Evolutionary conservation across 2,329 filamentous ascomycete species (phyloP).

Genomic region (Pseudogymnoascus sp.): DNA sequence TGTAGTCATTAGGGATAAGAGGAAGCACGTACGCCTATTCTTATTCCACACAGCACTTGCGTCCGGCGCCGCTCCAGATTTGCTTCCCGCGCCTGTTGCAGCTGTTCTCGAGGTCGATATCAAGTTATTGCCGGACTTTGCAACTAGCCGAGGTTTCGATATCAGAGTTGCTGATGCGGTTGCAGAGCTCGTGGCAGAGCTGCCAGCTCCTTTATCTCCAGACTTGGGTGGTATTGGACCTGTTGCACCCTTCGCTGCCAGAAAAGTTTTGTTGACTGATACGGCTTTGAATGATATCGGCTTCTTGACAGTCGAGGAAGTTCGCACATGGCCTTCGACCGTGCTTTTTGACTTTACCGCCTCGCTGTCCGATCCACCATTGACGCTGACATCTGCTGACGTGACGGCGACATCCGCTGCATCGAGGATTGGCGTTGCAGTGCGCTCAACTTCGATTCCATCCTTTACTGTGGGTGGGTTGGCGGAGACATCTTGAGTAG

Average conservation of each 20-base stretch:
- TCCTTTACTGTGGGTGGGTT: constrained; percentile 40
- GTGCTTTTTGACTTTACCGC: constrained; percentile 52
- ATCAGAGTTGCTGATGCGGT: constrained; percentile 41
- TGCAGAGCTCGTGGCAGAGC: constrained; percentile 36
- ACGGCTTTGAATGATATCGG: constrained; percentile 75
- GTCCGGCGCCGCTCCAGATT: constrained; percentile 55
- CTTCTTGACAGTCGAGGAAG: constrained; percentile 60
- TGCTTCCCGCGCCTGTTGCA: constrained; percentile 46
- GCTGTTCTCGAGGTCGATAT: constrained; percentile 41
- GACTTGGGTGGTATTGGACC: constrained; percentile 41
- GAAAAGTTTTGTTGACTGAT: constrained; percentile 76
- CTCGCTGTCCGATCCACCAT: constrained; percentile 71
- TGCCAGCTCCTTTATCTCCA: constrained; percentile 40
- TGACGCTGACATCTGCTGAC: constrained; percentile 61
- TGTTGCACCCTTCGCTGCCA: constrained; percentile 59
- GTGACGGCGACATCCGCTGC: constrained; percentile 50
- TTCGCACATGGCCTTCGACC: constrained; percentile 51
- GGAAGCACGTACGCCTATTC: constrained; percentile 60
- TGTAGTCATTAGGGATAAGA: constrained; percentile 9
- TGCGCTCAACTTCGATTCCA: constrained; percentile 41
- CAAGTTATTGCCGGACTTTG: constrained; percentile 60
- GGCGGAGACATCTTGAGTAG: constrained; percentile 40
- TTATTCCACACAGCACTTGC: constrained; percentile 79
- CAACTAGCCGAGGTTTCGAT: constrained; percentile 64
- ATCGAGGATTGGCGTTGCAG: constrained; percentile 44